These are phyloP conservation scores for Podila verticillata DNA, from an alignment of 192 early-diverging fungal genomes.

Conservation along the genomic window DNA sequence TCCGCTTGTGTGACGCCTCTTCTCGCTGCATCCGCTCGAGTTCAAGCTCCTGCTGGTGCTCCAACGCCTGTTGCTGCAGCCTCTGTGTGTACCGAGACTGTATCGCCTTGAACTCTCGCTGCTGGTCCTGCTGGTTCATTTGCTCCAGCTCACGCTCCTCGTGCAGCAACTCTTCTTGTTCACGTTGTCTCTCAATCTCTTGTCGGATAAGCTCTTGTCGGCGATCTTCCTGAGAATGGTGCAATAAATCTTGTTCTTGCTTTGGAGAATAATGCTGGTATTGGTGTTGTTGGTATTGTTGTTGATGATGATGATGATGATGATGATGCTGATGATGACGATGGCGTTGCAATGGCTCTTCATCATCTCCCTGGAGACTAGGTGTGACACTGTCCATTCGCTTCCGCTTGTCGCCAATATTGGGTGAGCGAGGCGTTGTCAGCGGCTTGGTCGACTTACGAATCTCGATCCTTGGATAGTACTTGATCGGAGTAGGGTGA, in stretches of 20 bases:
- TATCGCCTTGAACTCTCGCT: neutral
- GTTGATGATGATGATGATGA: neutral
- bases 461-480: slow-evolving; percentile 41
- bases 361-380: neutral
- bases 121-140: neutral
- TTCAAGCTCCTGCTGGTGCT: neutral
- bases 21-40: neutral
- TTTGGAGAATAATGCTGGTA: neutral
- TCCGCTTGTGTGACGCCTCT: slow-evolving; percentile 4
- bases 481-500: slow-evolving; percentile 29
- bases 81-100: neutral
- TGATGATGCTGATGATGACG: neutral
- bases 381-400: slow-evolving; percentile 18
- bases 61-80: neutral
- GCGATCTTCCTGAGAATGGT: slow-evolving; percentile 8
- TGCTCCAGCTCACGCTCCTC: slow-evolving; percentile 1
- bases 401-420: slow-evolving; percentile 44
- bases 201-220: slow-evolving; percentile 17
- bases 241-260: neutral
- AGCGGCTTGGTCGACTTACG: slow-evolving; percentile 28
- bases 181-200: slow-evolving; percentile 27
- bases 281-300: neutral
- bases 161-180: slow-evolving; percentile 1
- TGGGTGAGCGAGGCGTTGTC: slow-evolving; percentile 31
- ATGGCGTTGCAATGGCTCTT: neutral